A percentile compares a stretch with the other conserved stretches of the same genome.
Conservation (phyloP, 2,329 filamentous ascomycete genomes). For the Immersiporthe knoxdaviesiana region DNA sequence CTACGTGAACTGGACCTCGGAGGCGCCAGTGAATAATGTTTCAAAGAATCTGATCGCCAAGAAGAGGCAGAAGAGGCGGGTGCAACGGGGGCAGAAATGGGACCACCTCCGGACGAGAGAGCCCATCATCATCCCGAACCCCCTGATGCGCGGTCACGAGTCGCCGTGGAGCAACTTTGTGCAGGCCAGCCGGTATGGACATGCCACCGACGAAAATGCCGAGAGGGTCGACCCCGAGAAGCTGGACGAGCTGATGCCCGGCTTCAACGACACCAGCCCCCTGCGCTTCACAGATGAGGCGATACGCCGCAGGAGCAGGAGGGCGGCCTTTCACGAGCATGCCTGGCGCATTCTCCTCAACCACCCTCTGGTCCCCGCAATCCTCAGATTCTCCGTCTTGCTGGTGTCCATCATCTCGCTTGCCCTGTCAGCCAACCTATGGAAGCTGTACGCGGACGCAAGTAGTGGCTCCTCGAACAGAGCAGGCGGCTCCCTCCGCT, state of each 20-base stretch:
- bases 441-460: constrained; percentile 47
- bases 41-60: constrained; percentile 48
- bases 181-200: constrained; percentile 56
- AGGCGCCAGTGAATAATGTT: constrained; percentile 42
- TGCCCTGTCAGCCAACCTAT: constrained; percentile 76
- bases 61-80: constrained; percentile 50
- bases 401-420: constrained; percentile 82
- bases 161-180: constrained; percentile 58
- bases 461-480: constrained; percentile 46
- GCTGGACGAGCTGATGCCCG: constrained; percentile 50
- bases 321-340: constrained; percentile 58
- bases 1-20: constrained; percentile 46
- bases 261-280: constrained; percentile 46
- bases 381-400: constrained; percentile 81
- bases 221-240: constrained; percentile 51
- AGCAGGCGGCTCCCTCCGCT: constrained; percentile 43
- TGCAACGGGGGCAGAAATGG: constrained; percentile 58
- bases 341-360: constrained; percentile 72
- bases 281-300: constrained; percentile 22
- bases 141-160: constrained; percentile 44
- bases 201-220: constrained; percentile 50
- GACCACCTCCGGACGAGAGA: constrained; percentile 63
- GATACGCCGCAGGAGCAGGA: constrained; percentile 36
- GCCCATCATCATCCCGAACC: constrained; percentile 60
- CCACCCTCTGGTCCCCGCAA: constrained; percentile 82